Base-by-base conservation (phyloP, 164 flowering plant genomes). In the Tetrastigma voinierianum region DNA sequence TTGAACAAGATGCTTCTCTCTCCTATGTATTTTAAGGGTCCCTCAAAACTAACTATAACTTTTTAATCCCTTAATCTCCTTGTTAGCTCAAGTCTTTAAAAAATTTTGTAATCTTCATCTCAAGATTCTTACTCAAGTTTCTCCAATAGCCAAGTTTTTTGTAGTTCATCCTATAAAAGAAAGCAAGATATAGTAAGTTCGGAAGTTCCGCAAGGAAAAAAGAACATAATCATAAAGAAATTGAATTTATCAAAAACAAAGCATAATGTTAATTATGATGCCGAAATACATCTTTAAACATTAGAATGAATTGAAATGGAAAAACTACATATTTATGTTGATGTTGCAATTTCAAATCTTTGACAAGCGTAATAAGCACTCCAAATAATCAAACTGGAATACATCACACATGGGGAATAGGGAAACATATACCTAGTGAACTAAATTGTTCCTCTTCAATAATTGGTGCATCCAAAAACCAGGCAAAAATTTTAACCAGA, bases 321-420 rank as follows among this genome's bases (percentile, higher is more conserved):
- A 40, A 23, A 70, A 56, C 91, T 72, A 95, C 98, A 85, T 92
- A 90, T 80, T 87, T 82, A 75, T 95, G 97, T 75, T 95, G 98
- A 76, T 86, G 96, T 70, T 90, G 89, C 74, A 95, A 80, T 81
- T 95, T 95, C 83, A 95, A 80, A 80, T 95, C 97, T 78, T 89
- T 95, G 65, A 95, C 97, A 81, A 95, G 98, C 83, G 87, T 90
- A 24, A 92, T 88, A 64, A 95, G 98, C 75, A 95, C 93, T 40
- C 83, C 89, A 46, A 95, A 86, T 72, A 95, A n/a, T n/a, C n/a
- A n/a, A n/a, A n/a, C n/a, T n/a, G n/a, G n/a, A n/a, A n/a, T n/a
- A n/a, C n/a, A n/a, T n/a, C n/a, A n/a, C n/a, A n/a, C n/a, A n/a
- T n/a, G n/a, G n/a, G n/a, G n/a, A n/a, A n/a, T n/a, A n/a, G n/a